A percentile compares a stretch with the other conserved stretches of the same genome.
phyloP scores from a whole-genome alignment of 495 filamentous ascomycete genomes.

The Lasiosphaeria miniovina region DNA sequence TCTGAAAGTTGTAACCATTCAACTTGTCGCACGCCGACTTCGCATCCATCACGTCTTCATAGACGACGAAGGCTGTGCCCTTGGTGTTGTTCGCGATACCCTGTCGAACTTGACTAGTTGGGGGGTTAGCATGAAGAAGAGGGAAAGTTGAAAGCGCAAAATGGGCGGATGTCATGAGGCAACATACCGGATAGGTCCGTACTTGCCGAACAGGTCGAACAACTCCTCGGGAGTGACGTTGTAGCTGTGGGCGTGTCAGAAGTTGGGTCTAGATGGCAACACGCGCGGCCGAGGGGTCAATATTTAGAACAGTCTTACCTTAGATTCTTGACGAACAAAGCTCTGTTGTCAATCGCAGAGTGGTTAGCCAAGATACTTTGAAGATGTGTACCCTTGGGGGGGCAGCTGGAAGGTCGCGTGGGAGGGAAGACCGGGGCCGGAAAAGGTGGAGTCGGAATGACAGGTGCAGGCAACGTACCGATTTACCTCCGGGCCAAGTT shows the following conservation, averaged over 20 bases:
- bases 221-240: slow-evolving; percentile 93
- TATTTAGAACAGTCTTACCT: slow-evolving; percentile 54
- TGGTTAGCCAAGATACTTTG: slow-evolving; percentile 28
- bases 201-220: slow-evolving; percentile 93
- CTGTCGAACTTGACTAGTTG: slow-evolving; percentile 87
- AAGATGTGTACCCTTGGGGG: slow-evolving; percentile 1
- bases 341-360: slow-evolving; percentile 52
- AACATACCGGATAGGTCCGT: slow-evolving; percentile 84
- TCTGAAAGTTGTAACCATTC: slow-evolving; percentile 99
- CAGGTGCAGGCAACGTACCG: slow-evolving; percentile 55
- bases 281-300: background rate
- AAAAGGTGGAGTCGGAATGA: slow-evolving; percentile 6
- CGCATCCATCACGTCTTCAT: slow-evolving; percentile 98
- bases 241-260: slow-evolving; percentile 57
- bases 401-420: slow-evolving; percentile 14
- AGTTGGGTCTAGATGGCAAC: slow-evolving; percentile 6
- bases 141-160: background rate
- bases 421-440: slow-evolving; percentile 8
- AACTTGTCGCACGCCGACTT: slow-evolving; percentile 98
- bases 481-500: slow-evolving; percentile 96
- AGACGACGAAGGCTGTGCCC: slow-evolving; percentile 97
- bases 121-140: slow-evolving; percentile 1
- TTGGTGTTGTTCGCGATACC: slow-evolving; percentile 97
- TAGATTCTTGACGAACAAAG: slow-evolving; percentile 97
- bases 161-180: background rate